Evolutionary conservation across 2,329 filamentous ascomycete genomes (phyloP).

Genomic region (Trichocomaceae sp.): DNA sequence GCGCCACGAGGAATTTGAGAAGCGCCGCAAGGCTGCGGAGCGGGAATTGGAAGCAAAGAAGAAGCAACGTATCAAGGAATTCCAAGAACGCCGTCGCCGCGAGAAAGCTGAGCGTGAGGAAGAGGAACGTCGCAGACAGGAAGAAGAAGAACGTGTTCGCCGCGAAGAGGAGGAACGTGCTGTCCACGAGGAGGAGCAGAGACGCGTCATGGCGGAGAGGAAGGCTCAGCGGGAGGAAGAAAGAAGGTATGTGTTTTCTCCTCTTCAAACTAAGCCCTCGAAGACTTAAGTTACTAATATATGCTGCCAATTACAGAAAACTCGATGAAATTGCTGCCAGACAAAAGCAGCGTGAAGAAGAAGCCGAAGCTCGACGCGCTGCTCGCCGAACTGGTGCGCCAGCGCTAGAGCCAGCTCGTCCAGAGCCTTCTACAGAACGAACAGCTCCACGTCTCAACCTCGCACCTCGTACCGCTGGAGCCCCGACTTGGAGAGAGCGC

Average conservation of each 20-base stretch:
- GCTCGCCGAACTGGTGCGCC: constrained; percentile 51
- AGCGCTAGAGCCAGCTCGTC: constrained; percentile 14
- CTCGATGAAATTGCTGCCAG: constrained; percentile 55
- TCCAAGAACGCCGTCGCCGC: constrained; percentile 71
- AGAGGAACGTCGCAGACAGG: constrained; percentile 66
- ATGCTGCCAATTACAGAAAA: constrained; percentile 44
- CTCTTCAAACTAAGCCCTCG: constrained; percentile 15
- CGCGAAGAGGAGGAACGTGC: constrained; percentile 82
- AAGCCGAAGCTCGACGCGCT: constrained; percentile 69
- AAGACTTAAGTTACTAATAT: constrained; percentile 17
- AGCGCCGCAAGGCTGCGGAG: constrained; percentile 83
- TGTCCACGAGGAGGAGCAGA: constrained; percentile 70
- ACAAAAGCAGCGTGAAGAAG: constrained; percentile 79
- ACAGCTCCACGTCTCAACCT: constrained; percentile 52
- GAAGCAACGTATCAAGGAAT: constrained; percentile 76
- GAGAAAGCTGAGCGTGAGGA: constrained; percentile 83
- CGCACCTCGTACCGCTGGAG: constrained; percentile 40
- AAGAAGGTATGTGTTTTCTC: constrained; percentile 43
- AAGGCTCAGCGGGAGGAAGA: constrained; percentile 54
- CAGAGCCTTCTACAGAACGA: constrained; percentile 17
- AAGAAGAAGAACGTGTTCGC: constrained; percentile 77
- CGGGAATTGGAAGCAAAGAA: constrained; percentile 91
- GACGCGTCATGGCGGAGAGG: constrained; percentile 66
- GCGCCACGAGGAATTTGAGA: constrained; percentile 92
- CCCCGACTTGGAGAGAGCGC: constrained; percentile 54